Percentiles rank a stretch among this genome's conserved stretches.
These are phyloP conservation scores for Corinectria fuckeliana DNA, from an alignment of 2,329 filamentous ascomycete genomes.

Conservation along the genomic window DNA sequence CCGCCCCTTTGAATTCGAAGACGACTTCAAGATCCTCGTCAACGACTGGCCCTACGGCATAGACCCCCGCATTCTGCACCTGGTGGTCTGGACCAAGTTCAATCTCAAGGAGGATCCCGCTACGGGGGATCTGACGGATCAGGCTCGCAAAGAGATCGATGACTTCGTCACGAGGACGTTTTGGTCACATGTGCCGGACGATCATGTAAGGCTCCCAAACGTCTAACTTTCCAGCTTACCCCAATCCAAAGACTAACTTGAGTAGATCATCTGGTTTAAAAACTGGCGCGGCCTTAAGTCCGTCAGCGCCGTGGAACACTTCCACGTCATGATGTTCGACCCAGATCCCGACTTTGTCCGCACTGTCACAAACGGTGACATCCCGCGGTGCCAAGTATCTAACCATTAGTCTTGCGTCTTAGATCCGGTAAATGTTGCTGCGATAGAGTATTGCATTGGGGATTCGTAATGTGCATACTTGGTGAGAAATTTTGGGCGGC, in stretches of 20 bases:
- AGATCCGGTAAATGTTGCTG: neutral
- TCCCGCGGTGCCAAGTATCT: slow-evolving; percentile 63
- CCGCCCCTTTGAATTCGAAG: slow-evolving; percentile 51
- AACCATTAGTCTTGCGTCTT: slow-evolving; percentile 16
- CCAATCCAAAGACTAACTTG: slow-evolving; percentile 4
- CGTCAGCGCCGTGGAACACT: slow-evolving; percentile 87
- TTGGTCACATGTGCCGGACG: slow-evolving; percentile 54
- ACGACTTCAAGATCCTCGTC: slow-evolving; percentile 75
- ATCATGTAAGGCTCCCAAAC: slow-evolving; percentile 55
- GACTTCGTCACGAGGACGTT: slow-evolving; percentile 74
- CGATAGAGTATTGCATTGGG: neutral
- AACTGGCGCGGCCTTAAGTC: slow-evolving; percentile 90
- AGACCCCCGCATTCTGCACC: slow-evolving; percentile 77
- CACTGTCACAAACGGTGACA: slow-evolving; percentile 75
- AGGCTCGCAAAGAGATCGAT: slow-evolving; percentile 70
- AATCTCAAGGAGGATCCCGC: slow-evolving; percentile 70
- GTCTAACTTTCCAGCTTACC: neutral
- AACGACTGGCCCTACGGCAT: slow-evolving; percentile 98
- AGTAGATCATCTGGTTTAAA: slow-evolving; percentile 58
- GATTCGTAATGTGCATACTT: neutral
- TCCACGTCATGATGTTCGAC: slow-evolving; percentile 89
- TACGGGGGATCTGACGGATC: slow-evolving; percentile 71
- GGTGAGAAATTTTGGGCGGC: neutral
- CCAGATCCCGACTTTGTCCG: slow-evolving; percentile 73
- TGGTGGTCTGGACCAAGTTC: slow-evolving; percentile 95